These are phyloP conservation scores for Ophiostoma sp. DNA, from an alignment of 2,329 filamentous ascomycete species.

Conservation along the genomic window DNA sequence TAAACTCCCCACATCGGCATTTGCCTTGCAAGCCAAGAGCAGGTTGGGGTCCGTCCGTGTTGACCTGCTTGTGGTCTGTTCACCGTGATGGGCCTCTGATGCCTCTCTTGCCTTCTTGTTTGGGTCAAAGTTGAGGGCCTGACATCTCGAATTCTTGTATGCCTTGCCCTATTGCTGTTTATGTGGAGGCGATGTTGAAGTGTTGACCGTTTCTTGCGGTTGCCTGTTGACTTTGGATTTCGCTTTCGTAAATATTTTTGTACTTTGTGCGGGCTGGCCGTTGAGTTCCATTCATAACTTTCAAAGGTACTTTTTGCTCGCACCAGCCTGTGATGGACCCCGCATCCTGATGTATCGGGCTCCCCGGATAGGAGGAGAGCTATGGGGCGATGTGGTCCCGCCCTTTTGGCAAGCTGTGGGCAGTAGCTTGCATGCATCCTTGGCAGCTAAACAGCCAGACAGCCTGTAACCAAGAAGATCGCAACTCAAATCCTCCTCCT, in stretches of 20 bases:
- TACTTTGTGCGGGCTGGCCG: not conserved
- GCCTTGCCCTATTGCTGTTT: not conserved
- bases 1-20: slow-evolving; percentile 2
- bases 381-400: not conserved
- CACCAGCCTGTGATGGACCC: not conserved
- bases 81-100: not conserved
- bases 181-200: not conserved
- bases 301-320: not conserved
- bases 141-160: not conserved
- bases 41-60: not conserved
- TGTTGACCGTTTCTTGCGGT: not conserved
- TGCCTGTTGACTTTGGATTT: not conserved
- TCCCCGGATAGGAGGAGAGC: not conserved
- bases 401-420: not conserved
- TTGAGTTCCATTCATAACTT: not conserved
- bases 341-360: not conserved
- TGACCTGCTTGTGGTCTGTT: not conserved
- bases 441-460: not conserved
- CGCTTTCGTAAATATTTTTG: not conserved
- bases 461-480: not conserved
- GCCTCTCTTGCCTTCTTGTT: not conserved
- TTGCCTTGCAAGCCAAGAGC: not conserved
- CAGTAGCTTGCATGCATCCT: not conserved
- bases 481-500: not conserved
- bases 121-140: not conserved